Evolutionary conservation across 371 early-diverging fungal species (phyloP).

Genomic region (Mucor circinelloides): DNA sequence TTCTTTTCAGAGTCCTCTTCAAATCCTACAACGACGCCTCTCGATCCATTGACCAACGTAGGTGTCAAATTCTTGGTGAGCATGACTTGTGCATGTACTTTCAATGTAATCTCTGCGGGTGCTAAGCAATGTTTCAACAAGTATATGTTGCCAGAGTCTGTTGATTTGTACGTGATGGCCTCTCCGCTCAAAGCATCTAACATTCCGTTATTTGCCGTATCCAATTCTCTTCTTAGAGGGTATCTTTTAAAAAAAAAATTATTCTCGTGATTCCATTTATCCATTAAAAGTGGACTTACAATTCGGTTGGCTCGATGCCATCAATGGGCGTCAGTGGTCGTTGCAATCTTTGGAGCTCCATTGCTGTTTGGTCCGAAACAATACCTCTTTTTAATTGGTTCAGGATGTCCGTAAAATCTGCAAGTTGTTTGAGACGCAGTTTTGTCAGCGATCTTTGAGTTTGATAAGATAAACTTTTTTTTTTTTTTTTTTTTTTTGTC

Average conservation of each 20-base stretch:
- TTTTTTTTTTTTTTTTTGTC: too few relatives aligned
- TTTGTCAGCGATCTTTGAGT: not conserved
- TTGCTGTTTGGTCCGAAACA: slow-evolving; percentile 51
- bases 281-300: slow-evolving; percentile 53
- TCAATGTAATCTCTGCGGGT: slow-evolving; percentile 62
- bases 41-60: slow-evolving; percentile 83
- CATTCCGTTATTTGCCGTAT: slow-evolving; percentile 62
- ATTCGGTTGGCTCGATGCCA: slow-evolving; percentile 75
- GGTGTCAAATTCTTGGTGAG: slow-evolving; percentile 75
- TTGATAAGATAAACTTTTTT: not conserved
- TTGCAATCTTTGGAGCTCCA: slow-evolving; percentile 53
- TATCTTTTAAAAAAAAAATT: slow-evolving; percentile 26
- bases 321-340: slow-evolving; percentile 51
- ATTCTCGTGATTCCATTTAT: not conserved
- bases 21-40: slow-evolving; percentile 75
- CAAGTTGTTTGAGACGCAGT: not conserved
- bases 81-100: slow-evolving; percentile 86
- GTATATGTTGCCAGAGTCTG: slow-evolving; percentile 37
- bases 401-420: slow-evolving; percentile 61
- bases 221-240: slow-evolving; percentile 73
- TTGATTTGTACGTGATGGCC: slow-evolving; percentile 33
- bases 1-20: not conserved
- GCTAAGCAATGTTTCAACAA: slow-evolving; percentile 57
- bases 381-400: slow-evolving; percentile 70
- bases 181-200: slow-evolving; percentile 56